Evolutionary conservation across 169 alveolate genomes (phyloP), one percentile per base, ranked within the genome.

Genomic region (Plasmodium sp.): DNA sequence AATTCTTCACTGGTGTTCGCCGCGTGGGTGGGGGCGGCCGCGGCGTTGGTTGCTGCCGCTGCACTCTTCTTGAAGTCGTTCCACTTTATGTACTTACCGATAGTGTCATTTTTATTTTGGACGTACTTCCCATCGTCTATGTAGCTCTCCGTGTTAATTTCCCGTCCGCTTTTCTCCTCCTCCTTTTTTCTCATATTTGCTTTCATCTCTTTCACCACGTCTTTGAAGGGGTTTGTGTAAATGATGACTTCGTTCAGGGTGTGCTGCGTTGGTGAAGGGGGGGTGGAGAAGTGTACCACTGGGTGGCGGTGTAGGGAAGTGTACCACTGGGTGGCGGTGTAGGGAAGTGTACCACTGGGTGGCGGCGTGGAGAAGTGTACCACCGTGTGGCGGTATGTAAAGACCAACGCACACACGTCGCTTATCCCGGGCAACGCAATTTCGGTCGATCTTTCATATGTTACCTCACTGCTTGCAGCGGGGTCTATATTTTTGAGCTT

Each of bases 1-100:
- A 56, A 54, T 54, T 84, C 84, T 14, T 86, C 93, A 18, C n/a
- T 67, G 6, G 43, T 67, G 16, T 67, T 67, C 33, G n/a, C 14
- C 27, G n/a, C 4, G 14, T 67, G 34, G 43, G 77, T 56, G 6
- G 72, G 9, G 4, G 72, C 0, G 27, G 27, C 27, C n/a, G 72
- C 27, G 27, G 72, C 72, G 33, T 14, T 33, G 18, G 73, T 79
- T n/a, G 80, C 12, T 33, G 41, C 18, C 43, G 80, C 6, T 54
- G 67, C 81, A 51, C 48, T 77, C 22, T 54, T 86, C 71, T 77
- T 86, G 34, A 86, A 71, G 43, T 86, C 75, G 16, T 74, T 43
- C 93, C 93, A 86, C 18, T 86, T 86, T 86, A 86, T 86, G 71
- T 86, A 86, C 58, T 86, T 86, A 51, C 93, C 93, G 43, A 90